Evolutionary conservation across 1,139 yeast species (phyloP), one percentile per base, ranked within the genome.

Genomic region (Yamadazyma jaroonii): DNA sequence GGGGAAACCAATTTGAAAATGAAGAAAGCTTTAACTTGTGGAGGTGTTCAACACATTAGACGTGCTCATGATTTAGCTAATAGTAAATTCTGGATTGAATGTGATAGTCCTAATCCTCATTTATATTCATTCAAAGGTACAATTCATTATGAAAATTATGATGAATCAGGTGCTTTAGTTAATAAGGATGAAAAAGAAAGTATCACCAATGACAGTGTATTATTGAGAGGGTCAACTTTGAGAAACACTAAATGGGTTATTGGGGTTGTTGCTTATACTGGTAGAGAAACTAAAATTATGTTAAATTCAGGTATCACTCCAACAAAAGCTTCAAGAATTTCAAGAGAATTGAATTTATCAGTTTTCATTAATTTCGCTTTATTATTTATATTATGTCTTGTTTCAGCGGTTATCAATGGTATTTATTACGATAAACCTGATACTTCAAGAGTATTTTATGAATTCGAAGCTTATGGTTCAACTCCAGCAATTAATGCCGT

Each of bases 1-100:
- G 98, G 98, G 58, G 98, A 92, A 62, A 88, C 97, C 4, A 92
- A 92, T 57, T 72, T 92, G 57, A 92, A 92, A 60, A 79, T 80
- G 35, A 84, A 88, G 44, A 82, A 79, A 46, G 81, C 95, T 10
- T 64, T 92, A 39, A 77, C 79, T 42, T 79, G 87, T 50, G 89
- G 95, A 20, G 75, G 79, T 27, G 59, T 66, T 9, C 54, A 62
- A 17, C 62, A 67, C 36, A 67, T 87, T 40, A 75, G 72, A 48
- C 89, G 78, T 49, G 72, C 94, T 0, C 65, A 72, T 23, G 97
- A 90, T 55, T 73, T 90, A 44, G 83, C 84, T 36, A 75, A 80
- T 50, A 72, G 89, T 29, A 79, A 77, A 52, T 87, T 89, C 53
- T 81, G 90, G 85, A 67, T 92, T 38, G 96, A 89, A 58, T 81